Conservation (phyloP, 108 stramenopile genomes). For the Cyclotella kingstonii region DNA sequence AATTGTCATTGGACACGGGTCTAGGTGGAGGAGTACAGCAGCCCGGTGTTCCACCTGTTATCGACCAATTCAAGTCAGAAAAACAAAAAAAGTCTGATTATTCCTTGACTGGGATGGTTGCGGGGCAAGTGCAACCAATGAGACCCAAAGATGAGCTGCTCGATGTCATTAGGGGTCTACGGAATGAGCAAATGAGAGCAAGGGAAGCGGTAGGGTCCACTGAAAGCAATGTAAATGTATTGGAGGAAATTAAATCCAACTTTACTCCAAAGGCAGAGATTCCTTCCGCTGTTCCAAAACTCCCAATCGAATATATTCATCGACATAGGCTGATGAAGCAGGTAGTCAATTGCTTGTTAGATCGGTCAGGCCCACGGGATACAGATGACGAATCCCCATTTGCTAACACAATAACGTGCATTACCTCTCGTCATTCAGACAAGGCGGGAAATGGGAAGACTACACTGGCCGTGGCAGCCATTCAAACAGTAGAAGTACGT, state of each 20-base stretch:
- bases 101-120: slow-evolving; percentile 11
- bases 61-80: slow-evolving; percentile 25
- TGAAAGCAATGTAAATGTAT: slow-evolving; percentile 23
- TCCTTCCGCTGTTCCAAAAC: slow-evolving; percentile 76
- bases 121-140: slow-evolving; percentile 47
- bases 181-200: slow-evolving; percentile 72
- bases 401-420: slow-evolving; percentile 71
- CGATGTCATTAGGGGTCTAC: slow-evolving; percentile 78
- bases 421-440: slow-evolving; percentile 84
- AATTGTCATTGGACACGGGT: slow-evolving; percentile 45
- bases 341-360: slow-evolving; percentile 80
- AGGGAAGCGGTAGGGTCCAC: slow-evolving; percentile 47
- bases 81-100: slow-evolving; percentile 24
- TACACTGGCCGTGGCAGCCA: slow-evolving; percentile 81
- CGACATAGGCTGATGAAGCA: slow-evolving; percentile 86
- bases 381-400: slow-evolving; percentile 52
- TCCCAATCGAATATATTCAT: slow-evolving; percentile 85
- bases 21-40: neutral
- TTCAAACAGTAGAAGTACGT: slow-evolving; percentile 84
- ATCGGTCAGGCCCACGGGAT: slow-evolving; percentile 59
- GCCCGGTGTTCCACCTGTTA: slow-evolving; percentile 24
- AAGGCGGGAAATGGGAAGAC: slow-evolving; percentile 90
- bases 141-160: slow-evolving; percentile 83
- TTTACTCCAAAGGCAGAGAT: slow-evolving; percentile 86
- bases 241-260: slow-evolving; percentile 69